Evolutionary conservation across 306 rosid species (phyloP).

Genomic region (Trifolium dubium): DNA sequence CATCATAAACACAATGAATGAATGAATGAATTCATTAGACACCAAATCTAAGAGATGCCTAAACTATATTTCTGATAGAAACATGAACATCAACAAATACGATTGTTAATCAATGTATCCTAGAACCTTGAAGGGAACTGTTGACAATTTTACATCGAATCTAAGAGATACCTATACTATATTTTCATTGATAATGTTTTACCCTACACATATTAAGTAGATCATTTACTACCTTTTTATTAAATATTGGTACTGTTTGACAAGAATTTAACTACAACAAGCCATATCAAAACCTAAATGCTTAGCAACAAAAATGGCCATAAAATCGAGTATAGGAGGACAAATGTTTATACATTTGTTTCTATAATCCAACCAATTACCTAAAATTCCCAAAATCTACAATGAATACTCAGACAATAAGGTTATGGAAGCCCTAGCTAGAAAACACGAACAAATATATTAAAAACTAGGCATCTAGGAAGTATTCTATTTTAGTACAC

Average conservation of each 20-base stretch:
- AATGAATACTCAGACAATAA: conserved; percentile 13
- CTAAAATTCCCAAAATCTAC: conserved; percentile 1
- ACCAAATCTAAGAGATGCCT: conserved; percentile 19
- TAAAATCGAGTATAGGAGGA: neutral
- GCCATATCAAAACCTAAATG: neutral
- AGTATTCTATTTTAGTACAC: conserved; percentile 15
- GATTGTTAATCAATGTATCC: conserved; percentile 1
- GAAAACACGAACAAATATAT: conserved; percentile 4
- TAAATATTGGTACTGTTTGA: conserved; percentile 3
- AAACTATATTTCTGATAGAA: conserved; percentile 5
- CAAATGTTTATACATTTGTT: neutral
- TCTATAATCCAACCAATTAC: neutral
- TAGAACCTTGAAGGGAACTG: neutral
- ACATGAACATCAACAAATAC: conserved; percentile 29
- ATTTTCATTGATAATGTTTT: conserved; percentile 9
- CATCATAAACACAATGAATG: neutral
- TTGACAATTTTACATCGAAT: neutral
- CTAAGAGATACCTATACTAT: neutral
- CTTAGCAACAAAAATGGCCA: conserved; percentile 20
- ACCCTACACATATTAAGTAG: conserved; percentile 22
- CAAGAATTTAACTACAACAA: conserved; percentile 10
- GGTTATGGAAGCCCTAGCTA: conserved; percentile 13
- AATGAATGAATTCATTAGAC: conserved; percentile 6
- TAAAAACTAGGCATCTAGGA: neutral
- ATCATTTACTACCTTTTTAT: conserved; percentile 27